Percentiles rank a stretch among this genome's conserved stretches.
Conservation (phyloP, 352 stramenopile genomes). For the Phytophthora ramorum region DNA sequence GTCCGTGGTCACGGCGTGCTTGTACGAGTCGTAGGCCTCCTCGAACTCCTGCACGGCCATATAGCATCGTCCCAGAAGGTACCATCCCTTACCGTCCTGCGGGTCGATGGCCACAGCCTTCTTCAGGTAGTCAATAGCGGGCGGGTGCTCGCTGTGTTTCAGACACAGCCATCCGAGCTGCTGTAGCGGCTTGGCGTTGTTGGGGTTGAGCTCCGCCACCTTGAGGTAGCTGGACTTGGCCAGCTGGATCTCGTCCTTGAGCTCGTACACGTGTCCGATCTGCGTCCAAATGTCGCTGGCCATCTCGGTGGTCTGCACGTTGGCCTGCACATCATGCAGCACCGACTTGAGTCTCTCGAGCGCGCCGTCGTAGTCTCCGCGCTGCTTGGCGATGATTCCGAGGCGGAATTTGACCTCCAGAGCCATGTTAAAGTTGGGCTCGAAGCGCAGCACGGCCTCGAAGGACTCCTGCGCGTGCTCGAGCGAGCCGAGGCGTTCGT, state of each 20-base stretch:
- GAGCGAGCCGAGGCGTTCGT: slow-evolving; percentile 83
- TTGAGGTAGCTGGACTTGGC: slow-evolving; percentile 89
- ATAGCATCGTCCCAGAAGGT: slow-evolving; percentile 90
- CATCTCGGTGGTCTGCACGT: slow-evolving; percentile 87
- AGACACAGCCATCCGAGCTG: slow-evolving; percentile 87
- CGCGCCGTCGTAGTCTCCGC: slow-evolving; percentile 79
- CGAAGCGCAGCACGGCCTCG: slow-evolving; percentile 84
- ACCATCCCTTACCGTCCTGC: slow-evolving; percentile 90
- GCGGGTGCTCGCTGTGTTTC: slow-evolving; percentile 86
- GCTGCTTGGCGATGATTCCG: slow-evolving; percentile 88
- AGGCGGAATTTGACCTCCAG: slow-evolving; percentile 89
- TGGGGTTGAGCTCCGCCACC: slow-evolving; percentile 84
- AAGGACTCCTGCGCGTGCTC: slow-evolving; percentile 89
- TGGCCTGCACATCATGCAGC: slow-evolving; percentile 79
- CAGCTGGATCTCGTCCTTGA: slow-evolving; percentile 88
- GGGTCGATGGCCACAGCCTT: slow-evolving; percentile 83
- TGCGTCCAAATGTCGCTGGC: slow-evolving; percentile 89
- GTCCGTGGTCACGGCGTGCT: slow-evolving; percentile 88
- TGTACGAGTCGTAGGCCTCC: slow-evolving; percentile 92
- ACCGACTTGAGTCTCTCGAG: slow-evolving; percentile 87
- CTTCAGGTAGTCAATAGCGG: slow-evolving; percentile 87
- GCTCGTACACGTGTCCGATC: slow-evolving; percentile 88
- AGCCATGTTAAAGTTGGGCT: slow-evolving; percentile 90
- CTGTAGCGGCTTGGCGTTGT: slow-evolving; percentile 85
- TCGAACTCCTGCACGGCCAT: slow-evolving; percentile 93